Base-by-base conservation (phyloP, 2,329 filamentous ascomycete genomes). In the Sclerotinia minor region DNA sequence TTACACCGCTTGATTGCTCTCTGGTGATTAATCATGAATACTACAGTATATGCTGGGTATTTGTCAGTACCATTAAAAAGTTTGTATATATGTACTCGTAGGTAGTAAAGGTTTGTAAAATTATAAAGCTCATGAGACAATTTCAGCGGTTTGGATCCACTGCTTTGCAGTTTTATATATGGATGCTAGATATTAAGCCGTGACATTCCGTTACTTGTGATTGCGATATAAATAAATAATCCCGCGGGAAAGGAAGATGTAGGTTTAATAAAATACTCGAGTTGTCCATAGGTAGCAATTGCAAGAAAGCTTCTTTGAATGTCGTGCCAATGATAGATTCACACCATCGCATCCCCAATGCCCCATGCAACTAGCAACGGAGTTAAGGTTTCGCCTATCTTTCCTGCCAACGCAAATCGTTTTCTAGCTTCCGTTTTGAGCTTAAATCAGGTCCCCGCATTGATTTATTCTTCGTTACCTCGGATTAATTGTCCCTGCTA, bases 391-490 rank as follows among this genome's bases (percentile, higher is more conserved):
- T 64, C 64, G 64, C 53, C 26, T 65, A 65, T 65, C 64, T 59
- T 15, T 38, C 38, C 21, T 38, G 45, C 44, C 13, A 41, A 60
- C 24, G 35, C 24, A 32, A 44, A 24, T 17, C 5, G 11, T 64
- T 64, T 60, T 35, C 64, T 58, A 66, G 64, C 64, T 66, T 58
- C 64, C 64, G n/a, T 29, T 66, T 66, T n/a, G 24, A 60, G 64
- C 32, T 32, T 66, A 32, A 60, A 6, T 50, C 24, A 52, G 54
- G 41, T 38, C 44, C 52, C 32, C 32, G 29, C 32, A 29, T 5
- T 38, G 26, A 26, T 50, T 35, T 26, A 41, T 32, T 44, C n/a
- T 59, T 41, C 32, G 26, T n/a, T 9, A 21, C 21, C 6, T 41
- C 7, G 21, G n/a, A 17, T 8, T 19, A 24, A 17, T 35, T 6